phyloP scores from a whole-genome alignment of 1,139 yeast genomes.

The Diutina ranongensis region DNA sequence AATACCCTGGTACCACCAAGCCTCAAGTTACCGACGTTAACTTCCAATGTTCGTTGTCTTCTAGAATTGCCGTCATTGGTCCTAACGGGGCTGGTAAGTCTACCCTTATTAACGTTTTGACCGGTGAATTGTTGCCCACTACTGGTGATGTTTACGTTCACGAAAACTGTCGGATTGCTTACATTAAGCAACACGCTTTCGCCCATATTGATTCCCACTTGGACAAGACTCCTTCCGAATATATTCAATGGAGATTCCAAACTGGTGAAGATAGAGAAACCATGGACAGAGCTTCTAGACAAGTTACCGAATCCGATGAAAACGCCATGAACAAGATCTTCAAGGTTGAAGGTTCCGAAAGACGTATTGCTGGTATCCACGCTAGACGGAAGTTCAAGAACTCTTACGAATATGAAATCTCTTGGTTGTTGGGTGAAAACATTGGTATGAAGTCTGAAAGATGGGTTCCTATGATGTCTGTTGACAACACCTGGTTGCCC shows the following conservation, averaged over 20 bases:
- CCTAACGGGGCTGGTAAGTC: slow-evolving; percentile 99
- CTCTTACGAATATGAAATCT: slow-evolving; percentile 98
- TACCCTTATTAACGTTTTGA: slow-evolving; percentile 92
- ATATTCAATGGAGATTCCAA: slow-evolving; percentile 99
- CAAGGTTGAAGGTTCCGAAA: slow-evolving; percentile 96
- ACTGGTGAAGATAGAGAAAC: slow-evolving; percentile 99
- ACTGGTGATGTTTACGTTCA: slow-evolving; percentile 97
- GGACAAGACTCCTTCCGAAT: slow-evolving; percentile 99
- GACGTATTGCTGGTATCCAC: slow-evolving; percentile 92
- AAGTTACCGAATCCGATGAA: slow-evolving; percentile 93
- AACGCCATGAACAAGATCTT: slow-evolving; percentile 98
- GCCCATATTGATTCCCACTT: slow-evolving; percentile 98
- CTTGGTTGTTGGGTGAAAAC: slow-evolving; percentile 95
- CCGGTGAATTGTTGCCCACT: slow-evolving; percentile 99
- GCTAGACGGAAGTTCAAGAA: slow-evolving; percentile 99
- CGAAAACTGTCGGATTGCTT: slow-evolving; percentile 99
- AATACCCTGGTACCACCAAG: slow-evolving; percentile 96
- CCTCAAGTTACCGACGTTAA: slow-evolving; percentile 85
- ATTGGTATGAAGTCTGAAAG: slow-evolving; percentile 98
- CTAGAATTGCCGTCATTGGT: slow-evolving; percentile 99
- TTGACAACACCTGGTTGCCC: slow-evolving; percentile 99
- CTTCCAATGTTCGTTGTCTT: slow-evolving; percentile 98
- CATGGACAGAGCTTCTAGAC: slow-evolving; percentile 99
- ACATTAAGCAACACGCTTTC: slow-evolving; percentile 99
- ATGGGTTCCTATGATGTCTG: slow-evolving; percentile 99